A percentile compares a stretch with the other conserved stretches of the same genome.
Evolutionary conservation across 1,139 yeast genomes (phyloP).

Genomic region (Hyphopichia wangnamkhiaoensis): DNA sequence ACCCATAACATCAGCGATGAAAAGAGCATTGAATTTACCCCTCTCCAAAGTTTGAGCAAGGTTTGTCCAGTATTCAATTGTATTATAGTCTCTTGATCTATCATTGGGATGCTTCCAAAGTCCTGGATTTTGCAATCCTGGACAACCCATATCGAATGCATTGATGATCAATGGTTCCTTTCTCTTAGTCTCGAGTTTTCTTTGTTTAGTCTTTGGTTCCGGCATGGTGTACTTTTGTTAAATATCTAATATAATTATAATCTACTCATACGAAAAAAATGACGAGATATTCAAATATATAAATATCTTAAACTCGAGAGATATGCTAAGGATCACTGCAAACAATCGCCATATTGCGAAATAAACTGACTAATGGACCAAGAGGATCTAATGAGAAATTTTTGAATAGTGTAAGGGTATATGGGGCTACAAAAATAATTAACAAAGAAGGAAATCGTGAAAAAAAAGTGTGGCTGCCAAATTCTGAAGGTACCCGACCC

Average conservation of each 20-base stretch:
- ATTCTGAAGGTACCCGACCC: not conserved
- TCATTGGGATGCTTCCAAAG: constrained; percentile 48
- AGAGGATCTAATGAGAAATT: too few species aligned
- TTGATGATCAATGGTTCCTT: constrained; percentile 30
- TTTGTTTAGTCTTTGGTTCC: constrained; percentile 1
- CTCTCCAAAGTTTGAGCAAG: constrained; percentile 45
- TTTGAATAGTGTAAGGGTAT: too few species aligned
- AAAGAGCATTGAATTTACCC: constrained; percentile 46
- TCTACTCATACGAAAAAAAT: too few species aligned
- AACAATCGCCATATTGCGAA: too few species aligned
- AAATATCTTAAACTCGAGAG: too few species aligned
- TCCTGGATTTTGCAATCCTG: constrained; percentile 42
- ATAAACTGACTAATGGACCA: too few species aligned
- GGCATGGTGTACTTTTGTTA: not conserved
- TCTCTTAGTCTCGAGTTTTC: not conserved
- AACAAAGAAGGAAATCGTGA: too few species aligned
- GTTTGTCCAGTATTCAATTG: constrained; percentile 47
- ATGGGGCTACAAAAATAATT: too few species aligned
- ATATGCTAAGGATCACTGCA: too few species aligned
- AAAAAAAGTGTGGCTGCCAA: constrained; percentile 1
- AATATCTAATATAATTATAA: too few species aligned
- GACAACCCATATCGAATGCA: constrained; percentile 42
- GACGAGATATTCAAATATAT: too few species aligned
- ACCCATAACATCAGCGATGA: constrained; percentile 51
- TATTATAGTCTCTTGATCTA: constrained; percentile 32